Conservation (phyloP, 352 stramenopile genomes). For the Phytophthora tentaculata region DNA sequence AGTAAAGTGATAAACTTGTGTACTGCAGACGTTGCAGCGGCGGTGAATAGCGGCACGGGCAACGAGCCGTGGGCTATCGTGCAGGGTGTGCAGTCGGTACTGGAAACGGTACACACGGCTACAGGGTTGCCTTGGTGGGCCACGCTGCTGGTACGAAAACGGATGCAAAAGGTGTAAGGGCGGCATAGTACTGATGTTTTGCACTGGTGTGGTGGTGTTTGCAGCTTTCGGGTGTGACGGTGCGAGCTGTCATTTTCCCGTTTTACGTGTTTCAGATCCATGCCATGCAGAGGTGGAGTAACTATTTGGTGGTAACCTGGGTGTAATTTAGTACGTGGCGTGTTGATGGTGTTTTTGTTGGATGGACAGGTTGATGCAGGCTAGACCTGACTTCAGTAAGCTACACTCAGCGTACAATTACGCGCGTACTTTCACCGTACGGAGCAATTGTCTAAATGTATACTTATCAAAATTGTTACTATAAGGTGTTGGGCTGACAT, state of each 20-base stretch:
- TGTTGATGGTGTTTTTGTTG: slow-evolving; percentile 10
- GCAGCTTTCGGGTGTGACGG: slow-evolving; percentile 63
- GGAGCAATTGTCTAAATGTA: neutral
- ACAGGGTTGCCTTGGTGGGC: slow-evolving; percentile 83
- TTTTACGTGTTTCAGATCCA: slow-evolving; percentile 80
- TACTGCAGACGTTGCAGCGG: slow-evolving; percentile 38
- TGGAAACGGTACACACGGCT: slow-evolving; percentile 68
- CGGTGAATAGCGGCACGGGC: slow-evolving; percentile 22
- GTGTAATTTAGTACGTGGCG: neutral
- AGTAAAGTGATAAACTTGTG: neutral
- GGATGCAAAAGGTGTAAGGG: neutral
- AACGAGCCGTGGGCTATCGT: slow-evolving; percentile 59
- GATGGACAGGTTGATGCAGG: slow-evolving; percentile 47
- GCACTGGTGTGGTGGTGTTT: slow-evolving; percentile 1
- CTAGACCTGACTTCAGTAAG: slow-evolving; percentile 62
- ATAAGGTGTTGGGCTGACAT: slow-evolving; percentile 4
- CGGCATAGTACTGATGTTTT: slow-evolving; percentile 8
- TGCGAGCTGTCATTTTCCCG: slow-evolving; percentile 73
- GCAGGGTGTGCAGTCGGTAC: slow-evolving; percentile 59
- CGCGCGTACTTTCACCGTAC: slow-evolving; percentile 70
- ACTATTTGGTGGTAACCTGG: neutral
- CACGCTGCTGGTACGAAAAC: slow-evolving; percentile 52
- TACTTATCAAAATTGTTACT: slow-evolving; percentile 1
- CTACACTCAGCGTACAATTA: slow-evolving; percentile 81
- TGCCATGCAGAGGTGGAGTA: slow-evolving; percentile 54